Evolutionary conservation across 1,284 basidiomycete genomes (phyloP), one percentile per base, ranked within the genome.

Genomic region (Malassezia psittaci): DNA sequence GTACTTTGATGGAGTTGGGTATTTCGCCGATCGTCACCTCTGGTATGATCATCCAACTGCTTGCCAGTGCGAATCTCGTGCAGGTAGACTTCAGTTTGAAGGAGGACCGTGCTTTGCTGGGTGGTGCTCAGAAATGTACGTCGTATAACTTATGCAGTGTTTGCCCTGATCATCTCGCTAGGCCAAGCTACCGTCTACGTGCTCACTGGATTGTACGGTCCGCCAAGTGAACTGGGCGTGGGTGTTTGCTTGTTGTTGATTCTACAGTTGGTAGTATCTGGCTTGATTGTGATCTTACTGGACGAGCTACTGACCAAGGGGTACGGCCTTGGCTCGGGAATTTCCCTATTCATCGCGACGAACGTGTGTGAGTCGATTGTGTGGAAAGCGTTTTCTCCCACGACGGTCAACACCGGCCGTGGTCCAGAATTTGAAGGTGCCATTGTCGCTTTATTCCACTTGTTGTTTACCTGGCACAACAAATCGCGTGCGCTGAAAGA

Each of bases 321-420:
- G 52, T 96, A 98, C 77, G 93, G 93, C 76, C 87, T 98, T 58
- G 93, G 93, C 54, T 94, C 90, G 2, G 93, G 93, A 71, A 96
- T 98, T 77, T 94, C 91, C 56, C 85, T 96, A 61, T 98, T 96
- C 82, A 96, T 96, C 68, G 93, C 93, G 5, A 96, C 93, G 78
- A 98, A 96, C 82, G 96, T 96, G 67, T 98, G 94, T 78, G 93
- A 98, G 78, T 88, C 87, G 59, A 98, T 98, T 79, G 84, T 96
- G 71, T 98, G 93, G 93, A 98, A 98, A 77, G 93, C 91, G 2
- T 96, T 98, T 79, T 93, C 89, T 3, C 94, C 93, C 32, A 96
- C 90, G 34, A 96, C 93, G 45, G 79, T 96, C 79, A 98, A 98
- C 82, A 96, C 90, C 24, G 93, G 93, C 50, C 88, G 91, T 65